A percentile compares a stretch with the other conserved stretches of the same genome.
These are phyloP conservation scores for Plectranthus barbatus DNA, from an alignment of 257 asterid genomes.

Conservation along the genomic window DNA sequence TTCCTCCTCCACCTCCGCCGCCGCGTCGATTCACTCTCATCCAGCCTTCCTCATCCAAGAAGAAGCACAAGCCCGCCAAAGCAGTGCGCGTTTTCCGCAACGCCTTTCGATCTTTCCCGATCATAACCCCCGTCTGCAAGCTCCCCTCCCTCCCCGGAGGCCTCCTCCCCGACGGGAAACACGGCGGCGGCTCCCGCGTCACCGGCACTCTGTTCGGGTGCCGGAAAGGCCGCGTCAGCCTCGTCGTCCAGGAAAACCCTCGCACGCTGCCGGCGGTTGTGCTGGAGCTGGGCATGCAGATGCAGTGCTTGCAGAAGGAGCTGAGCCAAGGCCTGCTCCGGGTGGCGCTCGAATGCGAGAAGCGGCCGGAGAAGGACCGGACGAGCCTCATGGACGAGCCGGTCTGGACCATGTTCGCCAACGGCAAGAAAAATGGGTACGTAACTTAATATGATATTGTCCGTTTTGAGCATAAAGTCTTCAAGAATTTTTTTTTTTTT, in stretches of 20 bases:
- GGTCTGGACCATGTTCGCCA: slow-evolving; percentile 59
- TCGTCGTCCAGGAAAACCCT: slow-evolving; percentile 36
- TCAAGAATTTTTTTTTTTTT: too few relatives aligned
- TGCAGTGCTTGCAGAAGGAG: slow-evolving; percentile 39
- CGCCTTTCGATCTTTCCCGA: slow-evolving; percentile 67
- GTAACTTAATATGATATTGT: too few relatives aligned
- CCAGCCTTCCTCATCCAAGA: slow-evolving; percentile 36
- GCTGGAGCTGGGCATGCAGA: slow-evolving; percentile 45
- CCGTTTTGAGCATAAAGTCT: too few relatives aligned
- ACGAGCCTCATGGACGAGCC: slow-evolving; percentile 43
- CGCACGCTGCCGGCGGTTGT: slow-evolving; percentile 34
- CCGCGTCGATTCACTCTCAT: slow-evolving; percentile 30
- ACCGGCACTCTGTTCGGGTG: slow-evolving; percentile 68
- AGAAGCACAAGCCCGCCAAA: slow-evolving; percentile 20
- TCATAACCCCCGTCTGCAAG: slow-evolving; percentile 52
- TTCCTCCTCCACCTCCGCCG: slow-evolving; percentile 24
- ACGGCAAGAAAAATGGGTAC: slow-evolving; percentile 60
- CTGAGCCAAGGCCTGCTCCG: slow-evolving; percentile 35
- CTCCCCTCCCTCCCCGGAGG: slow-evolving; percentile 59
- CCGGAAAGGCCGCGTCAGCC: slow-evolving; percentile 35
- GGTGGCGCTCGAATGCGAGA: slow-evolving; percentile 44
- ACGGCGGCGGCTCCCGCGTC: slow-evolving; percentile 21
- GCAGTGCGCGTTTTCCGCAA: slow-evolving; percentile 48
- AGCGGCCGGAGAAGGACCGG: slow-evolving; percentile 26
- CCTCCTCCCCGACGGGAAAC: slow-evolving; percentile 23